Conservation (phyloP, 2,329 filamentous ascomycete genomes). For the Rasamsonia emersonii region DNA sequence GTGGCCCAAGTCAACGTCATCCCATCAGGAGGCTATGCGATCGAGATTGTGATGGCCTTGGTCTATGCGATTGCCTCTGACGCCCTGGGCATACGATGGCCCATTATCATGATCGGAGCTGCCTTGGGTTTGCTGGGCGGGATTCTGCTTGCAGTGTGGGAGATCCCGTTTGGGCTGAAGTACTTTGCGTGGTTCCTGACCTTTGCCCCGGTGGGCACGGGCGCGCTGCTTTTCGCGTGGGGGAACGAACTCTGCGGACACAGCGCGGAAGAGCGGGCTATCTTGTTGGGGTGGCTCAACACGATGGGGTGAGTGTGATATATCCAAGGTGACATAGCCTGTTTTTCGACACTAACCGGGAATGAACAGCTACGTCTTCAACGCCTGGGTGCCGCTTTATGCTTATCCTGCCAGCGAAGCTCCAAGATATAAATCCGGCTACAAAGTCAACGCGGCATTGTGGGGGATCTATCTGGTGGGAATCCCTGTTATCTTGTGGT, state of each 20-base stretch:
- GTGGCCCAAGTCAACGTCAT: constrained; percentile 8
- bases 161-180: constrained; percentile 7
- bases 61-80: constrained; percentile 7
- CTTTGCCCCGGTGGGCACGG: constrained; percentile 7
- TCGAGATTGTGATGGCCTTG: constrained; percentile 7
- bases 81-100: constrained; percentile 6
- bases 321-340: background rate
- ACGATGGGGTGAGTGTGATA: constrained; percentile 6
- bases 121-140: constrained; percentile 5
- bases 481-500: constrained; percentile 9
- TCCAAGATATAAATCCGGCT: constrained; percentile 7
- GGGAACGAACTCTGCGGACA: constrained; percentile 7
- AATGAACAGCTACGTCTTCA: constrained; percentile 4
- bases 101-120: constrained; percentile 8
- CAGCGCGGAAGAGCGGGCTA: constrained; percentile 8
- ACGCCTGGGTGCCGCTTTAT: constrained; percentile 9
- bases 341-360: background rate
- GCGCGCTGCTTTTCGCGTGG: constrained; percentile 8
- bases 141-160: constrained; percentile 6
- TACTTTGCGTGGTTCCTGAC: constrained; percentile 9
- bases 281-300: constrained; percentile 7
- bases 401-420: constrained; percentile 7
- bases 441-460: constrained; percentile 9
- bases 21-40: constrained; percentile 7
- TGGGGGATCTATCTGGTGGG: constrained; percentile 9